A percentile compares a stretch with the other conserved stretches of the same genome.
Conservation (phyloP, 306 rosid species). For the Medicago ruthenica region DNA sequence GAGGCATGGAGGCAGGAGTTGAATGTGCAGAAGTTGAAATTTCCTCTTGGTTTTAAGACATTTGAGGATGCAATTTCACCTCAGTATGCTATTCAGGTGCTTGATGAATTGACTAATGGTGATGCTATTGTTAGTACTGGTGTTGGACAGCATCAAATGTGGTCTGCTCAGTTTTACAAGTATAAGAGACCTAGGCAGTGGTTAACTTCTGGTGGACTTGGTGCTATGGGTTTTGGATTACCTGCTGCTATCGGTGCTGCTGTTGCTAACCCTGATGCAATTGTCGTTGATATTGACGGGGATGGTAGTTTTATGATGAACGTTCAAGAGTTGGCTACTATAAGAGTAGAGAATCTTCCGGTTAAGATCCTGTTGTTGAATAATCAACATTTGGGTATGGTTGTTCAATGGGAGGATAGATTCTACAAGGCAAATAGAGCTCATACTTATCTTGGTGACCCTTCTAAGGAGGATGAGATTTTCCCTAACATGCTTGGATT, state of each 20-base stretch:
- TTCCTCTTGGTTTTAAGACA: constrained; percentile 73
- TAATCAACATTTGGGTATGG: constrained; percentile 97
- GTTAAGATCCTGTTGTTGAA: constrained; percentile 78
- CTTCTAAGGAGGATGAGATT: constrained; percentile 65
- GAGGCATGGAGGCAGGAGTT: constrained; percentile 77
- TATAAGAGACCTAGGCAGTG: constrained; percentile 82
- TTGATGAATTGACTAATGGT: constrained; percentile 83
- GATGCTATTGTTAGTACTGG: constrained; percentile 85
- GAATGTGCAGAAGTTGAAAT: constrained; percentile 67
- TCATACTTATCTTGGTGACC: constrained; percentile 84
- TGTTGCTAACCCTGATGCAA: constrained; percentile 67
- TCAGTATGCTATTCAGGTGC: constrained; percentile 80
- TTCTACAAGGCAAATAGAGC: constrained; percentile 87
- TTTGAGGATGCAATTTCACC: constrained; percentile 78
- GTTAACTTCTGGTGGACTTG: constrained; percentile 87
- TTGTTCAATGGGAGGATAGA: constrained; percentile 91
- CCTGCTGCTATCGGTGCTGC: constrained; percentile 95
- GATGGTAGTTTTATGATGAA: constrained; percentile 94
- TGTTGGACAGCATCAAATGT: constrained; percentile 92
- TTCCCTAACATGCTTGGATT: constrained; percentile 84
- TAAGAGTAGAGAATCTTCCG: constrained; percentile 80
- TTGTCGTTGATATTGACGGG: constrained; percentile 88
- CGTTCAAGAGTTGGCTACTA: constrained; percentile 83
- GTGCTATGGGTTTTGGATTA: constrained; percentile 94
- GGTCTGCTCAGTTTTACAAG: constrained; percentile 92